phyloP scores from a whole-genome alignment of 495 filamentous ascomycete species.

The Annulohypoxylon moriforme region DNA sequence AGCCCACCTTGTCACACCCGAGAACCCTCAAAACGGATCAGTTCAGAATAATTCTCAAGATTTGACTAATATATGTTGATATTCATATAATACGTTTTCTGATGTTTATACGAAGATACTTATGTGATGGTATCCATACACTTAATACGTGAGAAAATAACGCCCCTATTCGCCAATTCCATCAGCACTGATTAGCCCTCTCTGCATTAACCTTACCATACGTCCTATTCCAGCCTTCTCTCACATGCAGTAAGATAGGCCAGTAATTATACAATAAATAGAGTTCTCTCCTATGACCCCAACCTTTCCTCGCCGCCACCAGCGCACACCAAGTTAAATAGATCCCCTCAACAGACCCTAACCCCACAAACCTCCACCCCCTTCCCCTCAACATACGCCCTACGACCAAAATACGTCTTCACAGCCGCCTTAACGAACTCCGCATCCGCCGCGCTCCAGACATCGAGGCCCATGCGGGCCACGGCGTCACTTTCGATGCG shows the following conservation, averaged over 20 bases:
- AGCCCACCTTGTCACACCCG: too few relatives aligned
- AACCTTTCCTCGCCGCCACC: not conserved
- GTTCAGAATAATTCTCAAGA: too few relatives aligned
- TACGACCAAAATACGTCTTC: conserved; percentile 75
- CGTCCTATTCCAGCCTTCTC: not conserved
- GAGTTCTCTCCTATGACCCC: not conserved
- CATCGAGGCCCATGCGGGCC: conserved; percentile 82
- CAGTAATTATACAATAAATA: conserved; percentile 9
- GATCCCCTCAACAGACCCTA: conserved; percentile 68
- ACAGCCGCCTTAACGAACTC: conserved; percentile 76
- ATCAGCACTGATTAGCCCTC: not conserved
- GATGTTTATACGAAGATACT: conserved; percentile 4
- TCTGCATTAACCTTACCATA: not conserved
- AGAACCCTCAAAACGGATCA: too few relatives aligned
- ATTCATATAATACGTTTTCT: not conserved
- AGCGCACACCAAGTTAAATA: not conserved
- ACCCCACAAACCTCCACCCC: conserved; percentile 85
- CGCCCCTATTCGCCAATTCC: not conserved
- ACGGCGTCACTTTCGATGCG: conserved; percentile 76
- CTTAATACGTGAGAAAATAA: not conserved
- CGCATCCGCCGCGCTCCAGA: conserved; percentile 83
- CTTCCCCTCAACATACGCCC: conserved; percentile 74
- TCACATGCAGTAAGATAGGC: not conserved
- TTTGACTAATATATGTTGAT: not conserved
- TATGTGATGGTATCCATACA: conserved; percentile 12